Evolutionary conservation across 1,139 yeast genomes (phyloP).

Genomic region (Hyphopichia khmerensis): DNA sequence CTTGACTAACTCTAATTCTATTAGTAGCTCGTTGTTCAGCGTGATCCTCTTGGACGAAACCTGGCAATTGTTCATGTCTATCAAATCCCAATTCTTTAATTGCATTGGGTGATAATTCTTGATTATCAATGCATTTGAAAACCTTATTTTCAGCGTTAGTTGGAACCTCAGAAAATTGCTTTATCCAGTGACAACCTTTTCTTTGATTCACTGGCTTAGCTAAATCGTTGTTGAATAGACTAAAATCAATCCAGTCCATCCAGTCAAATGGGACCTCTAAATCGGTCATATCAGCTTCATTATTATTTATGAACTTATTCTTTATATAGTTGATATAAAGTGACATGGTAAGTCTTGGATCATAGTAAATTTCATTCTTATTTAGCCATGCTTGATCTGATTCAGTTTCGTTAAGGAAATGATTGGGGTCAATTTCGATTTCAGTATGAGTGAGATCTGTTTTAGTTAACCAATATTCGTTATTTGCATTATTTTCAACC

Average conservation of each 20-base stretch:
- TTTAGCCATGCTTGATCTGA: constrained; percentile 16
- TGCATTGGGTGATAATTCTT: constrained; percentile 18
- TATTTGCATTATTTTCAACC: constrained; percentile 15
- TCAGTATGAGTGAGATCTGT: constrained; percentile 19
- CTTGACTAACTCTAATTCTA: constrained; percentile 23
- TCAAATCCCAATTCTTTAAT: constrained; percentile 20
- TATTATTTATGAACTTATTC: constrained; percentile 6
- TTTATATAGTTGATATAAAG: constrained; percentile 31
- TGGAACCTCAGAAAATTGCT: constrained; percentile 8
- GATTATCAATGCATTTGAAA: constrained; percentile 18
- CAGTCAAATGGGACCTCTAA: constrained; percentile 27
- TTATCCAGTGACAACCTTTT: constrained; percentile 11
- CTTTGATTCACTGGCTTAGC: constrained; percentile 13
- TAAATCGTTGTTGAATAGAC: constrained; percentile 17
- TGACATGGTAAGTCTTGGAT: constrained; percentile 39
- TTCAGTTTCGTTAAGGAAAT: constrained; percentile 11
- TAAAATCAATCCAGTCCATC: constrained; percentile 30
- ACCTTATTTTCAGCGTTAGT: constrained; percentile 8
- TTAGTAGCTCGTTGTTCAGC: constrained; percentile 18
- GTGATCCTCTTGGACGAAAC: constrained; percentile 15
- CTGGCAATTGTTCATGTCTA: constrained; percentile 23
- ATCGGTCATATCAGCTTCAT: constrained; percentile 6
- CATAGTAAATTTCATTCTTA: constrained; percentile 25
- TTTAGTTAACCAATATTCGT: constrained; percentile 23
- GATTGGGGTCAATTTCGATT: constrained; percentile 15